Evolutionary conservation across 495 filamentous ascomycete genomes (phyloP).

Genomic region (Xylaria intraflava): DNA sequence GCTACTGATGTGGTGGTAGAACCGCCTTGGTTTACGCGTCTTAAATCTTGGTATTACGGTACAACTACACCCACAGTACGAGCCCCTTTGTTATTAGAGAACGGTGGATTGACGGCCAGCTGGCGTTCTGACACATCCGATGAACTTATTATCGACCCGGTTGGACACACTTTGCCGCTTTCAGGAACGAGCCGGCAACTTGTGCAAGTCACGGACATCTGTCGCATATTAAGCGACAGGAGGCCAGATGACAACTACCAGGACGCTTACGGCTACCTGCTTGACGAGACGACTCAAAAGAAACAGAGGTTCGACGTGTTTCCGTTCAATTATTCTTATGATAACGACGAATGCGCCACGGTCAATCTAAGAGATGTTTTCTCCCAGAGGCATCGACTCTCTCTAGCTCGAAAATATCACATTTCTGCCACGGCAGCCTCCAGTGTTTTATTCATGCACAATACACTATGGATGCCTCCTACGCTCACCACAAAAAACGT

Average conservation of each 20-base stretch:
- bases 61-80: neutral
- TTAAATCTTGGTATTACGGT: neutral
- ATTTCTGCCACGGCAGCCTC: conserved; percentile 1
- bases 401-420: conserved; percentile 4
- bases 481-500: conserved; percentile 1
- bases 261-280: neutral
- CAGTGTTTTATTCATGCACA: conserved; percentile 5
- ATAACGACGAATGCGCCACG: neutral
- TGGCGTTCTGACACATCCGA: neutral
- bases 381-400: neutral
- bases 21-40: neutral
- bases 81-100: neutral
- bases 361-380: neutral
- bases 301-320: conserved; percentile 1
- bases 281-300: conserved; percentile 1
- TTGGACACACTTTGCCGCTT: neutral
- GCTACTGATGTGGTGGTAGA: neutral
- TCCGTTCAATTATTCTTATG: neutral
- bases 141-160: neutral
- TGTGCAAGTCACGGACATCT: conserved; percentile 1
- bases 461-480: conserved; percentile 5
- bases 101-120: neutral
- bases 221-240: neutral
- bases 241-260: neutral
- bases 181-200: neutral